Evolutionary conservation across 2,329 filamentous ascomycete genomes (phyloP), one percentile per base, ranked within the genome.

Genomic region (Coniochaeta sp.): DNA sequence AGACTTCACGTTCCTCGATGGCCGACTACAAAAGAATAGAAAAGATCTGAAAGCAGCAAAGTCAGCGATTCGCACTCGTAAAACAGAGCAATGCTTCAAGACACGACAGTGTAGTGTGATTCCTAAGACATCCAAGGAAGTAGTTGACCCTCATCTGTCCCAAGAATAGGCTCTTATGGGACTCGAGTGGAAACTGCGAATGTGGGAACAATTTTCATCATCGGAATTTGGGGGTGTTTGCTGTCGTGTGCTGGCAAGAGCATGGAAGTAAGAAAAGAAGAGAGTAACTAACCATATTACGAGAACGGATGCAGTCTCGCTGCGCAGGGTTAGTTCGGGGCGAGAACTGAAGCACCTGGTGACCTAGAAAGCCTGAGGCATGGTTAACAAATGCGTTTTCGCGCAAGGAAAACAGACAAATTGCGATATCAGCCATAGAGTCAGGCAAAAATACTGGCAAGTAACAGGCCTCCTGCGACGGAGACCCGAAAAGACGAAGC

Each of bases 141-240:
- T 36, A 71, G 72, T 77, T 73, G 72, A 74, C 86, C 81, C 81
- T 89, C 87, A 89, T 87, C 71, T 87, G 78, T 81, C 83, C 81
- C 82, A 67, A 77, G 75, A 77, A 78, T 81, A 85, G 85, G 85
- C 86, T 88, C 85, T 73, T 68, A 71, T 76, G 81, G 81, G 82
- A 82, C 86, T 89, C 86, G 80, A 89, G 89, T 90, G 88, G 86
- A 91, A 91, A 91, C 89, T 91, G 89, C 89, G 88, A 92, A 91
- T 90, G 80, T 84, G 79, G 81, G 75, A 83, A 86, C 80, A 82
- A 82, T 74, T 87, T 89, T 89, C 86, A 89, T 90, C 87, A 89
- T 86, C 6, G 31, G 47, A 57, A 57, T 38, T 17, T 70, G 68
- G 68, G 70, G 72, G 62, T 63, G 61, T n/a, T n/a, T n/a, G 66